A percentile compares a stretch with the other conserved stretches of the same genome.
These are phyloP conservation scores for Ogataea trehalophila DNA, from an alignment of 805 yeast genomes.

Conservation along the genomic window DNA sequence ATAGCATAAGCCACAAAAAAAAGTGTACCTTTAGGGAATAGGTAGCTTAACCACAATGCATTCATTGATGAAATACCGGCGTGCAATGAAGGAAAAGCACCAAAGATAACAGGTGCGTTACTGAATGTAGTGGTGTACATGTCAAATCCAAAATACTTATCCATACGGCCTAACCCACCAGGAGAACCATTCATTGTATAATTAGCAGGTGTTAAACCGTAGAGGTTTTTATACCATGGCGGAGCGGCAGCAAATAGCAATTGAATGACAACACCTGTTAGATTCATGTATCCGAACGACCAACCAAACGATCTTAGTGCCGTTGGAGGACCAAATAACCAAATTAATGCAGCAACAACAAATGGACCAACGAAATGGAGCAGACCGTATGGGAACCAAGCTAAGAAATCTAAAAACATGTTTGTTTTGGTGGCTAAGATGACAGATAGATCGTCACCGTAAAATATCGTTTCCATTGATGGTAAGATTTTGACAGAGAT, in stretches of 20 bases:
- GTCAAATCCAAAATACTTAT: constrained; percentile 67
- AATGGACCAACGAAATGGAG: constrained; percentile 86
- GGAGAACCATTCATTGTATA: constrained; percentile 89
- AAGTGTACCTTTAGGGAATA: constrained; percentile 66
- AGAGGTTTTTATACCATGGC: constrained; percentile 85
- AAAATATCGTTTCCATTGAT: constrained; percentile 84
- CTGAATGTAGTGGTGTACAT: constrained; percentile 75
- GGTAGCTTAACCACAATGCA: constrained; percentile 73
- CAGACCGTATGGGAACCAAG: constrained; percentile 93
- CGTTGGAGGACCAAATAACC: constrained; percentile 88
- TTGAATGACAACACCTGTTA: constrained; percentile 77
- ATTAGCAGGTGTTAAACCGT: constrained; percentile 84
- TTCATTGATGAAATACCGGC: constrained; percentile 92
- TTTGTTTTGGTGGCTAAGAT: constrained; percentile 71
- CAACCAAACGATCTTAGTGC: constrained; percentile 77
- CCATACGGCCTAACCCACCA: constrained; percentile 89
- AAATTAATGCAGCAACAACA: constrained; percentile 70
- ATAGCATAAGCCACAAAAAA: constrained; percentile 70
- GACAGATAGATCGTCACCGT: constrained; percentile 85
- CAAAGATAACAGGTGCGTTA: constrained; percentile 87
- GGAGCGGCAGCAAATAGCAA: constrained; percentile 87
- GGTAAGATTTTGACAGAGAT: constrained; percentile 86
- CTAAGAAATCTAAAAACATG: constrained; percentile 68
- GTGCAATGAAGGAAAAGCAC: constrained; percentile 70
- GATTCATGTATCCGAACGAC: constrained; percentile 91